These are phyloP conservation scores for Eucalyptus sideroxylon DNA, from an alignment of 345 rosid species.

Conservation along the genomic window DNA sequence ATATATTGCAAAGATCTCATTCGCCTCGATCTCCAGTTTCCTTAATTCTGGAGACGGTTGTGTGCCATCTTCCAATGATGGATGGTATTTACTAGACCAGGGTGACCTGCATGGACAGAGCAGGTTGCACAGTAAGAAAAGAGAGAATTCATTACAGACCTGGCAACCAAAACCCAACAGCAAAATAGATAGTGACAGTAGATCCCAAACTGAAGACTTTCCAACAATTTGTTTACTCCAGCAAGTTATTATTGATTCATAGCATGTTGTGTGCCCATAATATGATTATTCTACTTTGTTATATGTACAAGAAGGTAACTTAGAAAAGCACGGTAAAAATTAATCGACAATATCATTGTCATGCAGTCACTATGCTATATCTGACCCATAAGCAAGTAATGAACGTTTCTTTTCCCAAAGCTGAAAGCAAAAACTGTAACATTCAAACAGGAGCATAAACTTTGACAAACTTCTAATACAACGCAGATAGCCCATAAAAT, in stretches of 20 bases:
- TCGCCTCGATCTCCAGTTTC: slow-evolving; percentile 88
- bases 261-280: background rate
- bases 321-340: background rate
- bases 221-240: background rate
- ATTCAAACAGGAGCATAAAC: background rate
- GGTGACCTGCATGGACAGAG: slow-evolving; percentile 49
- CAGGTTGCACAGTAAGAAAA: background rate
- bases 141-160: background rate
- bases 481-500: background rate
- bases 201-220: background rate
- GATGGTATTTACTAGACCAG: slow-evolving; percentile 87
- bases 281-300: background rate
- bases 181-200: background rate
- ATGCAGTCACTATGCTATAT: background rate
- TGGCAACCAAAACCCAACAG: background rate
- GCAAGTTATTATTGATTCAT: background rate
- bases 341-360: background rate
- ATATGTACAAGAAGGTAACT: background rate
- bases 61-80: slow-evolving; percentile 67
- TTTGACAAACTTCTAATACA: background rate
- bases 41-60: slow-evolving; percentile 72
- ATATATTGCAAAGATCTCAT: slow-evolving; percentile 74
- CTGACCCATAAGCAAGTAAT: background rate
- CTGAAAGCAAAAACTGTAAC: background rate
- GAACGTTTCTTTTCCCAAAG: background rate